Evolutionary conservation across 2,329 filamentous ascomycete genomes (phyloP), one percentile per base, ranked within the genome.

Genomic region (Aspergillus floridensis): DNA sequence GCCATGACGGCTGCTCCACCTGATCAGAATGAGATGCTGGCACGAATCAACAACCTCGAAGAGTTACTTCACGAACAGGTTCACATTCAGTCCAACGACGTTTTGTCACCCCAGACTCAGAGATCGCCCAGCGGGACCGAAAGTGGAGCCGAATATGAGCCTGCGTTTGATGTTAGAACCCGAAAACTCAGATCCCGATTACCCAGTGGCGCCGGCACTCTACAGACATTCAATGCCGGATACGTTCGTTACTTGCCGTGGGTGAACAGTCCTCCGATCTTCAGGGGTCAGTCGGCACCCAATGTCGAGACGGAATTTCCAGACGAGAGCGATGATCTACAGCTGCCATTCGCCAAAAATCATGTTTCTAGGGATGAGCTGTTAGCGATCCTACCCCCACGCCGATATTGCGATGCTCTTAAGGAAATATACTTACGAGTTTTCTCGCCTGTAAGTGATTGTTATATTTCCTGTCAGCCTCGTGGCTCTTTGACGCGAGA

Each of bases 361-460:
- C 64, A 63, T 3, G 62, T 69, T 10, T 70, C 71, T 11, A 63
- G 69, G 12, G 62, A 67, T 10, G 68, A 75, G 44, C 58, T 77
- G 5, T 58, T 77, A 44, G 68, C 68, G 0, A 56, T 71, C 16
- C 65, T 77, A 12, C 75, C 75, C 5, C 74, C 75, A 3, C 65
- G 66, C 12, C 65, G 67, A 48, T 73, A 77, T 53, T 77, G 74
- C 59, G 72, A 76, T 63, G 65, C 61, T 19, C 55, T 77, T 22
- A 76, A 75, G 57, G 66, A 72, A 44, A 65, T 72, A 2, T 77
- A 75, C 59, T 73, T 77, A 46, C 66, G 68, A 22, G 74, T 76
- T 24, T 76, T 77, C 57, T 76, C 74, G 19, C 72, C 74, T 19
- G 74, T 77, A 68, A 26, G 73, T 59, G 14, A 11, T n/a, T n/a